phyloP scores from a whole-genome alignment of 495 filamentous ascomycete genomes.

The Aspergillus funiculosus region DNA sequence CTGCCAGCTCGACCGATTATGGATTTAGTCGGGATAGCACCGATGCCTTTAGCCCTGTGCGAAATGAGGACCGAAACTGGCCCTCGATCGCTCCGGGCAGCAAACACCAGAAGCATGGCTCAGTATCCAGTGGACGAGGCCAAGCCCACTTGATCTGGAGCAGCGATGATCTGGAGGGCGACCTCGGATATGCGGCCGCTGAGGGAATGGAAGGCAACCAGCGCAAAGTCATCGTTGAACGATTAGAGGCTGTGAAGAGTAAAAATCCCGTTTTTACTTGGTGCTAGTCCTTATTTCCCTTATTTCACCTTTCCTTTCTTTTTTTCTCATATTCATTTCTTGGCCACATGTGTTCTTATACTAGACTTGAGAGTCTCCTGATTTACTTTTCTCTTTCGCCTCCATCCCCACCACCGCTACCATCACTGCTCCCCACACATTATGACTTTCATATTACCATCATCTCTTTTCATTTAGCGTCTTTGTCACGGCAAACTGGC shows the following conservation, averaged over 20 bases:
- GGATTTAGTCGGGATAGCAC: slow-evolving; percentile 27
- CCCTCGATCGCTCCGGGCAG: slow-evolving; percentile 30
- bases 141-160: slow-evolving; percentile 42
- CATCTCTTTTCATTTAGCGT: slow-evolving; percentile 21
- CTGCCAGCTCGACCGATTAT: slow-evolving; percentile 34
- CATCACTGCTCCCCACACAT: too few relatives aligned
- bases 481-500: slow-evolving; percentile 19
- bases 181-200: slow-evolving; percentile 89
- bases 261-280: slow-evolving; percentile 96
- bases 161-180: slow-evolving; percentile 78
- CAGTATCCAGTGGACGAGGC: slow-evolving; percentile 33
- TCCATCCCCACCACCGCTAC: not conserved
- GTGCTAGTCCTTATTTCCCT: slow-evolving; percentile 44
- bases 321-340: slow-evolving; percentile 3
- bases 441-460: slow-evolving; percentile 10
- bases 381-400: not conserved
- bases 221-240: slow-evolving; percentile 92
- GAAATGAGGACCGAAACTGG: slow-evolving; percentile 38
- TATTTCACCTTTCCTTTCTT: slow-evolving; percentile 1
- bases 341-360: slow-evolving; percentile 3
- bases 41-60: slow-evolving; percentile 24
- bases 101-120: slow-evolving; percentile 39
- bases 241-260: slow-evolving; percentile 89
- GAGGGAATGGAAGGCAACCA: slow-evolving; percentile 86
- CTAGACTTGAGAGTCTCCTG: not conserved